These are phyloP conservation scores for Brachypodium distachyon DNA, from an alignment of 202 grass and related monocot species.

Conservation along the genomic window DNA sequence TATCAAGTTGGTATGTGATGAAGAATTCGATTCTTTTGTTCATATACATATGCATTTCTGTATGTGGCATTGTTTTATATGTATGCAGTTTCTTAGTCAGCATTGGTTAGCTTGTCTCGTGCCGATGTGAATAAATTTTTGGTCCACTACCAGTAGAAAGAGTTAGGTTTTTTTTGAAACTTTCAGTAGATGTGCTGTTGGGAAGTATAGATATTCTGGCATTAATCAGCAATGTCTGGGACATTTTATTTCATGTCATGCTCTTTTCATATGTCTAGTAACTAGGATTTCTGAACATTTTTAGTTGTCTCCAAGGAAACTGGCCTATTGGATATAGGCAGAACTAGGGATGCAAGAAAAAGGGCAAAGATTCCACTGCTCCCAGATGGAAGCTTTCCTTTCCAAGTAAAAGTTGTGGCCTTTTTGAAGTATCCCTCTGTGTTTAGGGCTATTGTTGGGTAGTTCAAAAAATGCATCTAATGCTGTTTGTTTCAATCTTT, in stretches of 20 bases:
- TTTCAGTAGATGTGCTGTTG: background rate
- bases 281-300: background rate
- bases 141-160: background rate
- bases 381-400: background rate
- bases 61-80: background rate
- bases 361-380: background rate
- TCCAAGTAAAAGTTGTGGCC: background rate
- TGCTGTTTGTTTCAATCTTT: background rate
- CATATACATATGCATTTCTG: background rate
- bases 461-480: background rate
- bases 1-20: slow-evolving; percentile 71
- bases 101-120: background rate
- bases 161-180: too few relatives aligned
- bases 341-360: background rate
- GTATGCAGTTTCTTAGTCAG: background rate
- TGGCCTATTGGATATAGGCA: background rate
- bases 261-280: background rate
- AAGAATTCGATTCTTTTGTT: background rate
- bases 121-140: background rate
- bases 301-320: background rate
- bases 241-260: background rate
- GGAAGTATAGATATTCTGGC: background rate
- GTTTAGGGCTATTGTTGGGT: background rate
- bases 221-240: background rate
- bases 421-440: background rate